These are phyloP conservation scores for Cryptosporidium meleagridis DNA, from an alignment of 169 alveolate species.

Conservation along the genomic window DNA sequence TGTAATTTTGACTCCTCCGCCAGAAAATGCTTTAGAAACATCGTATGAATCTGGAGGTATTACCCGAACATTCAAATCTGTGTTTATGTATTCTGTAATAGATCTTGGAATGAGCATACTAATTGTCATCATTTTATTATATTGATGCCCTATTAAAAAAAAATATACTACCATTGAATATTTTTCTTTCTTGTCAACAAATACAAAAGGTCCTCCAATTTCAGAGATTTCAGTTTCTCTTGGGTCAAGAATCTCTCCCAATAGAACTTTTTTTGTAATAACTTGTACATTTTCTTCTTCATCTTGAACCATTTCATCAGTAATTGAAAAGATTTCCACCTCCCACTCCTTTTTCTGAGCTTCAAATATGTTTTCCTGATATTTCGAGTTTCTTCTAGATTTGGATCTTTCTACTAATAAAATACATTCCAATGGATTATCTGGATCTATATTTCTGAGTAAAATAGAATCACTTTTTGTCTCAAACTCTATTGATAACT, in stretches of 20 bases:
- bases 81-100: conserved; percentile 7
- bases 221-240: conserved; percentile 48
- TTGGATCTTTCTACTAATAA: neutral
- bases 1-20: neutral
- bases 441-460: conserved; percentile 11
- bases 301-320: neutral
- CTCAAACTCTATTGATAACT: conserved; percentile 8
- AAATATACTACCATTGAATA: conserved; percentile 42
- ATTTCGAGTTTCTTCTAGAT: neutral
- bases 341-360: conserved; percentile 29
- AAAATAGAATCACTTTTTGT: conserved; percentile 15
- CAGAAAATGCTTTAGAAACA: neutral
- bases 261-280: conserved; percentile 10
- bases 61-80: conserved; percentile 18
- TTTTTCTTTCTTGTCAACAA: conserved; percentile 10
- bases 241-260: conserved; percentile 54
- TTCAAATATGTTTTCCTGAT: neutral
- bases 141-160: conserved; percentile 10
- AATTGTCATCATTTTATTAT: conserved; percentile 44
- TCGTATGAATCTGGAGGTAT: neutral
- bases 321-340: conserved; percentile 8
- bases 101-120: conserved; percentile 25
- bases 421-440: conserved; percentile 43
- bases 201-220: conserved; percentile 63
- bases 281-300: neutral